A percentile compares a stretch with the other conserved stretches of the same genome.
phyloP scores from a whole-genome alignment of 345 rosid species.

The Populus tremula region DNA sequence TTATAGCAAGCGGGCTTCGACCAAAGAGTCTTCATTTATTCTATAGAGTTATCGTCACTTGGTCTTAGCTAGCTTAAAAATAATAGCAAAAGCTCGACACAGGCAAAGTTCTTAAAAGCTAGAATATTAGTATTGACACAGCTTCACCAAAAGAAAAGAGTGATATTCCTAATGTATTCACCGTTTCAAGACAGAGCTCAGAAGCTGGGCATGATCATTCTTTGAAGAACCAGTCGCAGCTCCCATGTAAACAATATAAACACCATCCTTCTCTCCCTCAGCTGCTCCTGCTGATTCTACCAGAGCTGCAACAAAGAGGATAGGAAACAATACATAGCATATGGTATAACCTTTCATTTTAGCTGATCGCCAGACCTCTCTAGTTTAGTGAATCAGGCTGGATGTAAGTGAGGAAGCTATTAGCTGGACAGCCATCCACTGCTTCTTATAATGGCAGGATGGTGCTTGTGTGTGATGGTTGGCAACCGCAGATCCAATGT shows the following conservation, averaged over 20 bases:
- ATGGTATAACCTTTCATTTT: conserved; percentile 36
- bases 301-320: conserved; percentile 20
- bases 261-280: conserved; percentile 25
- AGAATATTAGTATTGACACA: no score
- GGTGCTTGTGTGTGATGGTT: neutral
- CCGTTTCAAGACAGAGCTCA: conserved; percentile 51
- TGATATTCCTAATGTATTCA: conserved; percentile 6
- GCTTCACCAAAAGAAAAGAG: neutral
- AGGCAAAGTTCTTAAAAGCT: neutral
- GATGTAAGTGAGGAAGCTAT: neutral
- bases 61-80: no score
- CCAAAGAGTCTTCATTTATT: no score
- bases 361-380: neutral
- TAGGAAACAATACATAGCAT: conserved; percentile 10
- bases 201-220: conserved; percentile 43
- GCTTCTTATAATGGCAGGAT: neutral
- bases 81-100: neutral
- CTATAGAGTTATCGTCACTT: no score
- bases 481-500: neutral
- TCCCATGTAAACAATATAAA: conserved; percentile 82
- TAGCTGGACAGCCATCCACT: neutral
- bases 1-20: no score
- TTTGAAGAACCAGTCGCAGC: conserved; percentile 43
- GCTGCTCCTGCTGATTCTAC: conserved; percentile 17
- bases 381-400: neutral